These are phyloP conservation scores for Colletotrichum sp. DNA, from an alignment of 2,329 filamentous ascomycete species.

Conservation along the genomic window DNA sequence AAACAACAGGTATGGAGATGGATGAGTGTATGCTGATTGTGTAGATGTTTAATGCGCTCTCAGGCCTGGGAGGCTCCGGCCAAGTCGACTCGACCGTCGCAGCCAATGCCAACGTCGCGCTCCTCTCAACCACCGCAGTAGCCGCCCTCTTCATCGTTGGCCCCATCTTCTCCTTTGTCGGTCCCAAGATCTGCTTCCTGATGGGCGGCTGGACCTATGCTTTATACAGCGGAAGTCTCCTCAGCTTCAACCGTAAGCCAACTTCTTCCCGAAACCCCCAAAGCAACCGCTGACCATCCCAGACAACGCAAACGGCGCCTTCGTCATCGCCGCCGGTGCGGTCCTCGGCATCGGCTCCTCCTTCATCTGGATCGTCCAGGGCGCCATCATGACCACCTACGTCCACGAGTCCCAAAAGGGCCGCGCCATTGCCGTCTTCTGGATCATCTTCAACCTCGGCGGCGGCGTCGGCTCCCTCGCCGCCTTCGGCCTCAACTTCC, in stretches of 20 bases:
- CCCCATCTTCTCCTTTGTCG: conserved; percentile 45
- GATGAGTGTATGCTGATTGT: not conserved
- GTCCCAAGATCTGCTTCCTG: conserved; percentile 44
- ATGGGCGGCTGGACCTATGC: conserved; percentile 51
- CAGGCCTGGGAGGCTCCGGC: conserved; percentile 47
- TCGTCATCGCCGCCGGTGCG: conserved; percentile 48
- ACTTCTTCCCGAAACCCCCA: not conserved
- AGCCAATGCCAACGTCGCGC: conserved; percentile 49
- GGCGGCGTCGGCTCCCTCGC: conserved; percentile 47
- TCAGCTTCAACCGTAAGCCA: conserved; percentile 43
- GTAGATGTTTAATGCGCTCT: conserved; percentile 53
- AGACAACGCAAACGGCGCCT: conserved; percentile 39
- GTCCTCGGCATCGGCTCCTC: conserved; percentile 49
- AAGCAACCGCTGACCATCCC: conserved; percentile 43
- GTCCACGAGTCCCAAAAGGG: conserved; percentile 45
- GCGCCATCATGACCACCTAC: conserved; percentile 53
- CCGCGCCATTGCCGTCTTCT: conserved; percentile 45
- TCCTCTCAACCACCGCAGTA: conserved; percentile 44
- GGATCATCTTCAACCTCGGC: conserved; percentile 51
- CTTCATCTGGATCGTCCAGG: conserved; percentile 50
- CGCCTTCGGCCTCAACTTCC: conserved; percentile 47
- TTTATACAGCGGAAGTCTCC: conserved; percentile 46
- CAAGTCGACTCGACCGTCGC: conserved; percentile 48
- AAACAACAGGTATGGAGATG: too few relatives aligned
- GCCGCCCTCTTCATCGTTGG: conserved; percentile 48